Evolutionary conservation across 768 basidiomycete genomes (phyloP), one percentile per base, ranked within the genome.

Genomic region (Kondoa malvinella): DNA sequence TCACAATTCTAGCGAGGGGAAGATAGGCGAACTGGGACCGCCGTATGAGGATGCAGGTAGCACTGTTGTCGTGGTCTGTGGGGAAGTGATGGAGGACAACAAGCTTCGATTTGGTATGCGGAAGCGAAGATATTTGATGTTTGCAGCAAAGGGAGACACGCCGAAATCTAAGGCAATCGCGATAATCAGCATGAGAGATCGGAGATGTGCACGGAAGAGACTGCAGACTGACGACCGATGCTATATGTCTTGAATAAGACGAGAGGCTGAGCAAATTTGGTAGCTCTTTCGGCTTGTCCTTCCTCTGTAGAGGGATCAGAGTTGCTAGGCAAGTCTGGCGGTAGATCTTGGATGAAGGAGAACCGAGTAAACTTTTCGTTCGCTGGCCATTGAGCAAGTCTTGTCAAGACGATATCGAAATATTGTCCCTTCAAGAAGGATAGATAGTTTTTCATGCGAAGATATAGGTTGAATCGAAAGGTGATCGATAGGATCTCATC

Each of bases 261-360:
- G 16, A 63, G 32, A 14, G 61, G 61, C 31, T 63, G 61, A 29
- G 61, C 61, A n/a, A 63, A 63, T 27, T 63, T 30, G 27, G 61
- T 15, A 27, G 16, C 14, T 8, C 30, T 33, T 29, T 17, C 29
- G 12, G 16, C 30, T 12, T 14, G 16, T 33, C n/a, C 14, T 12
- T 60, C 58, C 8, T 26, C 25, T 60, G 14, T 34, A 3, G 30
- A 30, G 17, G 8, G n/a, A 12, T 63, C 30, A 12, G 33, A 3
- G 32, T 63, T 33, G 27, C 4, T 32, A 12, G 61, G 61, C 3
- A 15, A 8, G 15, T 17, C 30, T 16, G 61, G 61, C 61, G 61
- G 61, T 21, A 63, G 27, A 63, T 32, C 61, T 32, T 63, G 61
- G 15, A 63, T n/a, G 61, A 63, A 63, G 33, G 61, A 63, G 61